phyloP scores from a whole-genome alignment of 768 basidiomycete species.

The Leucosporidium scottii region DNA sequence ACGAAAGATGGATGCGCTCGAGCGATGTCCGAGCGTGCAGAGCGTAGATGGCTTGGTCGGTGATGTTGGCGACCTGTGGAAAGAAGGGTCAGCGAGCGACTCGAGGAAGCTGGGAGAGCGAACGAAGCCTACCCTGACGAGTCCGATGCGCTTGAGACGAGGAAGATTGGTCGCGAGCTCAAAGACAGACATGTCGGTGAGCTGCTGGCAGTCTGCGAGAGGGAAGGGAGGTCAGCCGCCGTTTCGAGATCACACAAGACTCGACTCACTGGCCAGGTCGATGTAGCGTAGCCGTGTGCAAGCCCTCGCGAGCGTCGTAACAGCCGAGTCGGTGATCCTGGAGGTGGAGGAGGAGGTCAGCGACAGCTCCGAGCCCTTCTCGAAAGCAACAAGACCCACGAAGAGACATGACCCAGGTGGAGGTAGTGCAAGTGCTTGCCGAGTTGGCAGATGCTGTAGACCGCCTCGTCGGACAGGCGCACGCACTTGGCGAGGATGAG shows the following conservation, averaged over 20 bases:
- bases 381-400: conserved; percentile 39
- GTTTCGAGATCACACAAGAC: neutral
- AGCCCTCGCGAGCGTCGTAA: conserved; percentile 69
- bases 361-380: neutral
- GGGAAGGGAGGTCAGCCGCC: neutral
- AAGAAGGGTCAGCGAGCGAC: neutral
- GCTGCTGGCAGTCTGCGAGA: conserved; percentile 62
- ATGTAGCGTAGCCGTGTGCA: conserved; percentile 90
- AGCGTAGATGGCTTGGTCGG: conserved; percentile 85
- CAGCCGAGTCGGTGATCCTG: conserved; percentile 81
- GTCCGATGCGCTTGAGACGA: conserved; percentile 86
- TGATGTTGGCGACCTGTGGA: conserved; percentile 62
- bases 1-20: conserved; percentile 93
- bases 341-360: conserved; percentile 32
- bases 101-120: neutral
- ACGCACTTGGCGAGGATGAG: conserved; percentile 79
- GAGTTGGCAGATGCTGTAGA: conserved; percentile 74
- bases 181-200: conserved; percentile 91
- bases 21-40: conserved; percentile 77
- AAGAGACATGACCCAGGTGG: conserved; percentile 77
- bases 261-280: conserved; percentile 80
- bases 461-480: conserved; percentile 67
- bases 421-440: conserved; percentile 92
- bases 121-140: conserved; percentile 59
- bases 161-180: conserved; percentile 73